Base-by-base conservation (phyloP, 495 filamentous ascomycete genomes). In the Neurospora sp. region DNA sequence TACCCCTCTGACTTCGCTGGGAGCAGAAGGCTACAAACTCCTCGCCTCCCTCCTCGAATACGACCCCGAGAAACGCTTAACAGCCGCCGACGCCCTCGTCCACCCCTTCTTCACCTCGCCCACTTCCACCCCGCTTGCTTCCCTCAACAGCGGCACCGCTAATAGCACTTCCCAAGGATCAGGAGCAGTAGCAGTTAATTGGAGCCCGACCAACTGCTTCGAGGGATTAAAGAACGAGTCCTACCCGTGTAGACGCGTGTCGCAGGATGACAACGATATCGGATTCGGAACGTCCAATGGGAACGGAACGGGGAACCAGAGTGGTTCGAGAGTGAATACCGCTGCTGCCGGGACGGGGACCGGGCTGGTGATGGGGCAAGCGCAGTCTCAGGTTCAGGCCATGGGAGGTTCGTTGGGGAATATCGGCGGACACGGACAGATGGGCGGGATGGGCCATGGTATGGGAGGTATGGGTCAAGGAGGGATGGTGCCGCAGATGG, bases 241-340 rank as follows among this genome's bases (percentile, higher is more conserved):
- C 0, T 99, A 99, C 82, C 96, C 96, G 3, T 89, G 92, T 77
- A 89, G 96, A 3, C 88, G 93, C 53, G 94, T 99, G 7, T 96
- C 90, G 70, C 91, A 95, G 77, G 96, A 98, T 76, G 94, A 97
- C 78, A 96, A 96, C 78, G 96, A 98, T 82, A 97, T 98, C 70
- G 86, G 92, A 5, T 92, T 91, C 0, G 88, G 89, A n/a, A 94
- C 93, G 80, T 80, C 97, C 41, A 93, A 96, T 8, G 96, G 96
- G 2, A 97, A 95, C 2, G 48, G 48, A 3, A 59, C 48, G 1
- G 48, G 48, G 20, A 98, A 98, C 83, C 86, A 94, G 68, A 94
- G 92, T 74, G 96, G 93, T 3, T 76, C 97, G 71, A 92, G 92
- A 6, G 95, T 97, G 22, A 66, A 66, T 0, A 66, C 53, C 0